Conservation (phyloP, 495 filamentous ascomycete genomes). For the Neurospora pannonica region DNA sequence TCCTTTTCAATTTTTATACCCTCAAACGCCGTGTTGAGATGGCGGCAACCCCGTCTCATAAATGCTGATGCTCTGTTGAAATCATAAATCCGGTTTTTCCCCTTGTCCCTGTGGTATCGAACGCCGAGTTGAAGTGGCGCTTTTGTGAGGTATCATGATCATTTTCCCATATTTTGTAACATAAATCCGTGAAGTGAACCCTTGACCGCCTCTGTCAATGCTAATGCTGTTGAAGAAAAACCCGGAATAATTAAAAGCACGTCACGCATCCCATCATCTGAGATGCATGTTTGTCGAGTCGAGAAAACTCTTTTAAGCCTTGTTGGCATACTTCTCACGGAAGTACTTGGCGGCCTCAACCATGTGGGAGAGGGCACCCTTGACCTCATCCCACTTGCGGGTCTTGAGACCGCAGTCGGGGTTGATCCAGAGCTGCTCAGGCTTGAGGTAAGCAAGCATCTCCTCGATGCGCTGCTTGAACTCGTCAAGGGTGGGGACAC, state of each 20-base stretch:
- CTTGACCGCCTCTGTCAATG: slow-evolving; percentile 17
- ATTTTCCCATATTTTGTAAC: slow-evolving; percentile 18
- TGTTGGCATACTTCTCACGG: slow-evolving; percentile 73
- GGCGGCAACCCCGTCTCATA: slow-evolving; percentile 19
- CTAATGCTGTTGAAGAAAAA: slow-evolving; percentile 32
- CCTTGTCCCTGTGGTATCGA: slow-evolving; percentile 11
- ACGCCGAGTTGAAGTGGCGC: slow-evolving; percentile 29
- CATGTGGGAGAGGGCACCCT: slow-evolving; percentile 85
- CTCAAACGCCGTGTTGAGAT: slow-evolving; percentile 25
- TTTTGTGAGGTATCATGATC: slow-evolving; percentile 22
- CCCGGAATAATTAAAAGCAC: slow-evolving; percentile 13
- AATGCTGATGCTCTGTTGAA: slow-evolving; percentile 27
- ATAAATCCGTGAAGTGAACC: slow-evolving; percentile 21
- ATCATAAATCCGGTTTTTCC: slow-evolving; percentile 18
- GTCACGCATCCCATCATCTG: slow-evolving; percentile 2
- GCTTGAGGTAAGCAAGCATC: slow-evolving; percentile 91
- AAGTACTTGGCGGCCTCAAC: slow-evolving; percentile 93
- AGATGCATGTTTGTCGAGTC: slow-evolving; percentile 2
- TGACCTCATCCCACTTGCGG: slow-evolving; percentile 91
- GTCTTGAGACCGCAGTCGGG: slow-evolving; percentile 99
- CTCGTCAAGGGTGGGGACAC: slow-evolving; percentile 89
- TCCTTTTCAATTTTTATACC: slow-evolving; percentile 13
- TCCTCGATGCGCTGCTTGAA: slow-evolving; percentile 94
- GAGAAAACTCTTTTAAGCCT: slow-evolving; percentile 17
- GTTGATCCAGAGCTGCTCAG: slow-evolving; percentile 97